Percentiles rank a stretch among this genome's conserved stretches.
Conservation (phyloP, 2,329 filamentous ascomycete species). For the Alternaria metachromatica region DNA sequence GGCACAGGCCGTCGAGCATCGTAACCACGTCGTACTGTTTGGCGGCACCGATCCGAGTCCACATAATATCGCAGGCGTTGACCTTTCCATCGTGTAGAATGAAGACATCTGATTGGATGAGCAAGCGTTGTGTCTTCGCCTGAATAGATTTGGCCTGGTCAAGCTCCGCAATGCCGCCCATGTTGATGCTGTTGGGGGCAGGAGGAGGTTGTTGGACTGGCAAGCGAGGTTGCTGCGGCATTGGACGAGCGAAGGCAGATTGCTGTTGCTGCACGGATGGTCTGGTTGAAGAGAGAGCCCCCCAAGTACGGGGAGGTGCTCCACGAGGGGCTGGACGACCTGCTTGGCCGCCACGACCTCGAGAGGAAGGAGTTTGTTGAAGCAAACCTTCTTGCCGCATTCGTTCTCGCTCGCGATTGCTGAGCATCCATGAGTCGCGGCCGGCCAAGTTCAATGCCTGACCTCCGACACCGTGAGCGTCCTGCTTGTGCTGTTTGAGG, state of each 20-base stretch:
- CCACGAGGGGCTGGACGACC: background rate
- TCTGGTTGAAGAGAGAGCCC: no score
- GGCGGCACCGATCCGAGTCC: constrained; percentile 32
- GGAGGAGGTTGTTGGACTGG: background rate
- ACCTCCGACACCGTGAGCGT: constrained; percentile 33
- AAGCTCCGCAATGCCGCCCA: constrained; percentile 28
- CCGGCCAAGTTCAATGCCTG: constrained; percentile 26
- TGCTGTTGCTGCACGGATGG: background rate
- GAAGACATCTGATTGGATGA: constrained; percentile 37
- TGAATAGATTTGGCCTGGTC: constrained; percentile 34
- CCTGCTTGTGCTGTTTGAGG: constrained; percentile 27
- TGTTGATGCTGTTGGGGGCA: constrained; percentile 1
- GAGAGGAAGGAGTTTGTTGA: constrained; percentile 4
- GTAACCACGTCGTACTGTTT: constrained; percentile 27
- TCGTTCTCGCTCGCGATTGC: constrained; percentile 20
- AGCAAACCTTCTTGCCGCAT: constrained; percentile 19
- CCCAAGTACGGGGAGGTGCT: background rate
- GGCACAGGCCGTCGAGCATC: constrained; percentile 35
- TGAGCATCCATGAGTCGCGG: constrained; percentile 32
- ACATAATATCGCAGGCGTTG: constrained; percentile 28
- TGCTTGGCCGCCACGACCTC: background rate
- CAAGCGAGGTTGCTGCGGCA: background rate
- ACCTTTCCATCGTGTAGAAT: constrained; percentile 37
- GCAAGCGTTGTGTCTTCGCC: constrained; percentile 33
- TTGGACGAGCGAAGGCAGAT: background rate